Evolutionary conservation across 148 eudicot genomes (phyloP), one percentile per base, ranked within the genome.

Genomic region (Diospyros kaki): DNA sequence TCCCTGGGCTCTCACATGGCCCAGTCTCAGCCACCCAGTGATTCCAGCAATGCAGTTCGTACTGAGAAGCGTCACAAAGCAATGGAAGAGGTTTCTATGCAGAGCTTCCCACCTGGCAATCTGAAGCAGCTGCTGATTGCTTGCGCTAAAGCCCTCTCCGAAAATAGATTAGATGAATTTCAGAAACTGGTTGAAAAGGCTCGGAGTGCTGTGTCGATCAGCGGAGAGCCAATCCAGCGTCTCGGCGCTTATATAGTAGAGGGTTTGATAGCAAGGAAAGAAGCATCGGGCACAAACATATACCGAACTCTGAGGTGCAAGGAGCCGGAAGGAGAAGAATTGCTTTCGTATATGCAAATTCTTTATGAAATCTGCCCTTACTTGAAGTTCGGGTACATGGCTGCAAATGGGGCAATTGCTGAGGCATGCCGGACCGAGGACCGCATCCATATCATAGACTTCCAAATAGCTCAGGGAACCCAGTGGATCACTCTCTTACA

Each of bases 401-500:
- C 93, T 6, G 97, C 98, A 14, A 94, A 94, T 56, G 98, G 97
- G 41, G 98, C 98, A 2, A 94, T 94, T 10, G 98, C 97, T 0
- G 97, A 94, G 54, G 98, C 98, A 7, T 90, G 93, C 82, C 88
- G 82, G 62, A 85, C 82, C 4, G 98, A 88, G 81, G 88, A 90
- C 56, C 84, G 76, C 0, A 90, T 94, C 71, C 98, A 94, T 78
- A 94, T 94, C 8, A 64, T 94, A 10, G 98, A 94, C 78, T 94
- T 90, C 77, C 95, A 90, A 75, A 91, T 94, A 45, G 89, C 89
- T 1, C 98, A 91, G 69, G 98, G 97, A 40, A 90, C 90, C 2
- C 98, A 94, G 73, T 94, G 98, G 98, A 68, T 88, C 81, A 90
- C 97, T n/a, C 97, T 94, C 5, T 66, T 94, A 68, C 93, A 91